Evolutionary conservation across 2,329 filamentous ascomycete species (phyloP).

Genomic region (Hortaea sp.): DNA sequence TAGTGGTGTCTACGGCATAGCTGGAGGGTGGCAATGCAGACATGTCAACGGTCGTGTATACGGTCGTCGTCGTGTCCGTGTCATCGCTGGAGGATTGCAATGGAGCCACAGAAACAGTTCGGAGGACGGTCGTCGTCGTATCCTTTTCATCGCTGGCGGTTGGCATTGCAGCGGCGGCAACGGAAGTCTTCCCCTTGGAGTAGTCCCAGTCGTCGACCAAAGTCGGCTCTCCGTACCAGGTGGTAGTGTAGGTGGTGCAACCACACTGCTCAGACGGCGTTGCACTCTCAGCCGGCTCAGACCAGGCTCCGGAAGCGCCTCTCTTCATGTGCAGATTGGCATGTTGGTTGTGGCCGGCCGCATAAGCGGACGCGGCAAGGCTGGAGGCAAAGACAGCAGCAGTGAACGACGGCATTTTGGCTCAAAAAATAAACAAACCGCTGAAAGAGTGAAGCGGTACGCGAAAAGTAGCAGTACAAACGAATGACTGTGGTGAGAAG

Average conservation of each 20-base stretch:
- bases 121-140: background rate
- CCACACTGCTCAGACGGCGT: constrained; percentile 36
- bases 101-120: background rate
- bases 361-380: constrained; percentile 5
- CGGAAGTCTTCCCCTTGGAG: constrained; percentile 1
- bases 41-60: too few relatives aligned
- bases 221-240: constrained; percentile 56
- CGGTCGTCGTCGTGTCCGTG: too few relatives aligned
- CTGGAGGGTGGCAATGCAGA: too few relatives aligned
- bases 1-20: too few relatives aligned
- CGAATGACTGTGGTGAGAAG: constrained; percentile 3
- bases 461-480: background rate
- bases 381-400: constrained; percentile 1
- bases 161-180: constrained; percentile 2
- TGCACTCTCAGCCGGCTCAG: constrained; percentile 3
- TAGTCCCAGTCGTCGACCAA: constrained; percentile 7
- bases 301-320: constrained; percentile 2
- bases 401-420: constrained; percentile 8
- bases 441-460: constrained; percentile 9
- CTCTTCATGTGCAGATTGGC: constrained; percentile 6
- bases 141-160: constrained; percentile 4
- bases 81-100: too few relatives aligned
- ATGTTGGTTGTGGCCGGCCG: constrained; percentile 6
- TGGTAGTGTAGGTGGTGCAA: constrained; percentile 67
- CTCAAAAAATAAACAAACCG: background rate